phyloP scores from a whole-genome alignment of 2,329 filamentous ascomycete genomes.

The Arthroderma uncinatum region DNA sequence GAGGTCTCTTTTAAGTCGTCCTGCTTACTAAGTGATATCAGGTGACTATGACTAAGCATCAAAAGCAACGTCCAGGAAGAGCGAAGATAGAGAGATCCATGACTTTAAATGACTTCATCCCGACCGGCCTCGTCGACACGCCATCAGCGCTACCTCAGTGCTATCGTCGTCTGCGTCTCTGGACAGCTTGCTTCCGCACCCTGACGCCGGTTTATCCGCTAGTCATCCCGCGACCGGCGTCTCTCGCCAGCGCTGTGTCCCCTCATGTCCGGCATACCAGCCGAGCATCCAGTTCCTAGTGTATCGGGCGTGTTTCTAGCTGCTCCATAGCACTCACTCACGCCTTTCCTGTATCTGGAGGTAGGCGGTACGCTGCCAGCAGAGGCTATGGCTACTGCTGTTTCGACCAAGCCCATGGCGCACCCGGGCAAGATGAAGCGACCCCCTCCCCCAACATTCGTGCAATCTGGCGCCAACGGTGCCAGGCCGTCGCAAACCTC shows the following conservation, averaged over 20 bases:
- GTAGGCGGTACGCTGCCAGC: background rate
- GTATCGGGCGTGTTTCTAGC: background rate
- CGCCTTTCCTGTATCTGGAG: background rate
- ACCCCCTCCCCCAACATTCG: constrained; percentile 48
- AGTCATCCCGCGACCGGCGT: background rate
- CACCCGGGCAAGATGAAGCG: constrained; percentile 54
- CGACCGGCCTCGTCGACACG: background rate
- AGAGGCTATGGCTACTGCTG: constrained; percentile 33
- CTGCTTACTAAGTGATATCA: background rate
- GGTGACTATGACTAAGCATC: background rate
- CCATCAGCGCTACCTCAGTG: background rate
- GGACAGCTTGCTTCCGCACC: background rate
- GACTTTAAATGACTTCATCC: constrained; percentile 6
- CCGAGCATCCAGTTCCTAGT: background rate
- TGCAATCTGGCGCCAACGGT: constrained; percentile 52
- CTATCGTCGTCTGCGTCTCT: background rate
- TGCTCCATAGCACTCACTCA: background rate
- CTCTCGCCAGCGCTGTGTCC: constrained; percentile 6
- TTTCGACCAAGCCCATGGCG: constrained; percentile 35
- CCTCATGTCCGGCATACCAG: constrained; percentile 13
- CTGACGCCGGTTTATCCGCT: background rate
- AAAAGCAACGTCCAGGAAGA: background rate
- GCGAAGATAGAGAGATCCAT: background rate
- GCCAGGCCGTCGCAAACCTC: constrained; percentile 48
- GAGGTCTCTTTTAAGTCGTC: background rate